Percentiles rank a stretch among this genome's conserved stretches.
Conservation (phyloP, 164 flowering plant genomes). For the Stephania yunnanensis region DNA sequence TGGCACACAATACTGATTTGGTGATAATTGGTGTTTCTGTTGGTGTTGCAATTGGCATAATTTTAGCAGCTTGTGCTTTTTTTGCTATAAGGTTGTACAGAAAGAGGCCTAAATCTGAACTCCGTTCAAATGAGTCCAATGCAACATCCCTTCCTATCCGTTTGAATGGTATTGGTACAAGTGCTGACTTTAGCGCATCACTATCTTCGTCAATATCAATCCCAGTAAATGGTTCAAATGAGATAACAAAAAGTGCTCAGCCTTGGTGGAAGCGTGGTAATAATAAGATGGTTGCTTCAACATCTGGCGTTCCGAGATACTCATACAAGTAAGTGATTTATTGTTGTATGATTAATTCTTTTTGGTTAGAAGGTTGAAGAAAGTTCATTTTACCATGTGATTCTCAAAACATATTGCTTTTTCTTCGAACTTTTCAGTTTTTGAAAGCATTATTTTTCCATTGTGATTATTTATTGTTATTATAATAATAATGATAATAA, state of each 20-base stretch:
- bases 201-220: constrained; percentile 44
- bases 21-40: constrained; percentile 63
- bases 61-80: constrained; percentile 53
- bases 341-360: neutral
- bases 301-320: constrained; percentile 75
- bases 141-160: constrained; percentile 60
- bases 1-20: constrained; percentile 51
- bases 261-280: constrained; percentile 57
- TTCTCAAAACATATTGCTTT: neutral
- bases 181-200: constrained; percentile 64
- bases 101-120: constrained; percentile 36
- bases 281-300: constrained; percentile 55
- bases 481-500: too few species aligned
- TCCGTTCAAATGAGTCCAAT: constrained; percentile 33
- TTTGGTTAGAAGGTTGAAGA: neutral
- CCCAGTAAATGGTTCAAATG: constrained; percentile 19
- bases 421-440: neutral
- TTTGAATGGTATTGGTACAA: constrained; percentile 51
- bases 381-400: neutral
- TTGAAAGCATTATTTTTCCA: too few species aligned
- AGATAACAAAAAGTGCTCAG: constrained; percentile 27
- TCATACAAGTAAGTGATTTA: constrained; percentile 67
- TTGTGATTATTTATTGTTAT: too few species aligned
- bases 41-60: constrained; percentile 72
- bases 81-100: constrained; percentile 61